Evolutionary conservation across 306 rosid species (phyloP).

Genomic region (Sechiopsis laciniata): DNA sequence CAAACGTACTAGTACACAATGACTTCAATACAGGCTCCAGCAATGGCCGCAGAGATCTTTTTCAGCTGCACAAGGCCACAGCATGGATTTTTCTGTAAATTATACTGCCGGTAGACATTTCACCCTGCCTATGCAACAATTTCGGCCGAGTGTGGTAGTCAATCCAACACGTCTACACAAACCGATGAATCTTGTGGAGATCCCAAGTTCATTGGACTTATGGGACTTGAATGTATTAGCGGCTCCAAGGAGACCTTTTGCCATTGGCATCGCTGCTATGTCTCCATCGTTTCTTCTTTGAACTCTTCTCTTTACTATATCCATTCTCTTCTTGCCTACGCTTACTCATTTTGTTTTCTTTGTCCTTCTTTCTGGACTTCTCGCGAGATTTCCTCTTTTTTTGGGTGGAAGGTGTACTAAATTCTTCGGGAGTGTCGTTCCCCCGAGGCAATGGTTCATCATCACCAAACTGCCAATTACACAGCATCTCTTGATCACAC

Average conservation of each 20-base stretch:
- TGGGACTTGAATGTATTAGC: background rate
- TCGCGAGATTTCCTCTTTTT: slow-evolving; percentile 60
- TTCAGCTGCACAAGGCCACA: background rate
- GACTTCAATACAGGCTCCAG: slow-evolving; percentile 8
- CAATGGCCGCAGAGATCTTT: background rate
- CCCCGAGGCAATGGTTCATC: slow-evolving; percentile 78
- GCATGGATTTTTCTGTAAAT: background rate
- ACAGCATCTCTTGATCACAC: slow-evolving; percentile 43
- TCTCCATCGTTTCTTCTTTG: slow-evolving; percentile 36
- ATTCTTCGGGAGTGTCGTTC: slow-evolving; percentile 24
- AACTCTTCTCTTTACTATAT: slow-evolving; percentile 32
- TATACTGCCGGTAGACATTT: background rate
- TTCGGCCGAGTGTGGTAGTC: background rate
- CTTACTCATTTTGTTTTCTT: slow-evolving; percentile 31
- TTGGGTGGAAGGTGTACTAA: slow-evolving; percentile 27
- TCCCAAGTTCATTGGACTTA: background rate
- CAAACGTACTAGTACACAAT: background rate
- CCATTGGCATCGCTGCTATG: slow-evolving; percentile 23
- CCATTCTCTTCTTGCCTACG: slow-evolving; percentile 34
- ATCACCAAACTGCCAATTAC: slow-evolving; percentile 65
- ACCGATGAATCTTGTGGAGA: background rate
- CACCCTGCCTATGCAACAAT: background rate
- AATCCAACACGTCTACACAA: background rate
- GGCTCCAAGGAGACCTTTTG: slow-evolving; percentile 28
- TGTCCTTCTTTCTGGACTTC: slow-evolving; percentile 41